Evolutionary conservation across 176 grass and related monocot species (phyloP).

Genomic region (Themeda triandra): DNA sequence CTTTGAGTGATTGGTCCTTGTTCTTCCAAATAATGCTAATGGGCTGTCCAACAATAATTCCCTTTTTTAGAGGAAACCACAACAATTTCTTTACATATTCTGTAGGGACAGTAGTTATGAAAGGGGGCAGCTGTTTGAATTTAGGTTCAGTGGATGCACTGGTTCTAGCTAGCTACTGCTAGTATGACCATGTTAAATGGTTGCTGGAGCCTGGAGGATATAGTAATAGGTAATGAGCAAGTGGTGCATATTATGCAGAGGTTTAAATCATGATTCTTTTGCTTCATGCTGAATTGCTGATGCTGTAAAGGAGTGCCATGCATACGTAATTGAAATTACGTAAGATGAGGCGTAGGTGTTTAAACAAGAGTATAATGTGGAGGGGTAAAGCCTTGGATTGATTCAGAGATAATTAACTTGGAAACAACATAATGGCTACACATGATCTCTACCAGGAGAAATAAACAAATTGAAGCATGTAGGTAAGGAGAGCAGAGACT

Average conservation of each 20-base stretch:
- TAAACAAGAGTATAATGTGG: conserved; percentile 31
- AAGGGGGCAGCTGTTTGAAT: neutral
- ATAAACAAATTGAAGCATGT: neutral
- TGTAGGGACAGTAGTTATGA: neutral
- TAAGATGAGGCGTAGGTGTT: conserved; percentile 24
- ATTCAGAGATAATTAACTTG: neutral
- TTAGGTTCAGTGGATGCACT: conserved; percentile 5
- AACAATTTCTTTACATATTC: neutral
- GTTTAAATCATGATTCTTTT: neutral
- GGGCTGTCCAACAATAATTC: neutral
- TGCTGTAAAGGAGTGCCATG: conserved; percentile 21
- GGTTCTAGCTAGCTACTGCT: neutral
- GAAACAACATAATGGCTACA: conserved; percentile 19
- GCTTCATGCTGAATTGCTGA: conserved; percentile 39
- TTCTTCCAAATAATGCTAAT: neutral
- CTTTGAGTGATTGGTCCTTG: neutral
- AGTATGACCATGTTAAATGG: neutral
- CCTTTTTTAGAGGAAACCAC: neutral
- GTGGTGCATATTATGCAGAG: conserved; percentile 17
- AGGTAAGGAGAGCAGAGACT: neutral
- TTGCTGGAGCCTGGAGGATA: neutral
- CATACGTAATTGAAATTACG: conserved; percentile 40
- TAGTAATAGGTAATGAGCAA: neutral
- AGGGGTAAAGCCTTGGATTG: conserved; percentile 3
- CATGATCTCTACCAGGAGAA: conserved; percentile 2